A percentile compares a stretch with the other conserved stretches of the same genome.
Evolutionary conservation across 495 filamentous ascomycete species (phyloP).

Genomic region (Recurvomyces mirabilis): DNA sequence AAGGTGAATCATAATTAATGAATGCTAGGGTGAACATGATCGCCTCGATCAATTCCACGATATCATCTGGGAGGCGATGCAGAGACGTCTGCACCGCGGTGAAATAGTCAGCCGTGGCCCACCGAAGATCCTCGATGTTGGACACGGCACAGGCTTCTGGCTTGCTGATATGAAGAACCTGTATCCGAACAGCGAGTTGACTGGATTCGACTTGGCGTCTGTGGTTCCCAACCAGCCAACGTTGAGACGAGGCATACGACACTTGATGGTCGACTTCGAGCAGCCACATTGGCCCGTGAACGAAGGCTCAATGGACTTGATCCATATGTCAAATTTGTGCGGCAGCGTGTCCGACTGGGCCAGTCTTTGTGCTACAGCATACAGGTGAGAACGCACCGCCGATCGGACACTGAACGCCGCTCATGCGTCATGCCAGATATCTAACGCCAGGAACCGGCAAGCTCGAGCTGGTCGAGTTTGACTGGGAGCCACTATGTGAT

Average conservation of each 20-base stretch:
- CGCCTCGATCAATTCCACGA: too few species aligned
- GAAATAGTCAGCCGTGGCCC: not conserved
- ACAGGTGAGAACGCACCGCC: not conserved
- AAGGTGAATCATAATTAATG: too few species aligned
- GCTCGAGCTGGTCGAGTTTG: conserved; percentile 90
- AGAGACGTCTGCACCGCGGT: too few species aligned
- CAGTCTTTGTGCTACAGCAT: not conserved
- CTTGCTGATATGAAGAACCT: conserved; percentile 70
- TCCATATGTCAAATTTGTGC: conserved; percentile 70
- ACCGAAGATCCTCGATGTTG: conserved; percentile 61
- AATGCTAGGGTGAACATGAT: too few species aligned
- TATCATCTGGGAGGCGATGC: too few species aligned
- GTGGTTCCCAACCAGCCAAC: too few species aligned
- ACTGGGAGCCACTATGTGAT: conserved; percentile 68
- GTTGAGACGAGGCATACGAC: too few species aligned
- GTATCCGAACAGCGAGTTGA: conserved; percentile 27
- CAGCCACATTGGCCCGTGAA: conserved; percentile 53
- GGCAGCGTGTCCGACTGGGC: not conserved
- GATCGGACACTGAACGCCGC: not conserved
- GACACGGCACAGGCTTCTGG: conserved; percentile 84
- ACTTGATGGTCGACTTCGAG: conserved; percentile 4
- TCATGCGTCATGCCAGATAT: not conserved
- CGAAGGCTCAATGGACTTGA: conserved; percentile 69
- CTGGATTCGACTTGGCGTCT: conserved; percentile 14
- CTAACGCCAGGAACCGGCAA: conserved; percentile 51